Conservation (phyloP, 176 grass and related monocot species). For the Elymus sibiricus region DNA sequence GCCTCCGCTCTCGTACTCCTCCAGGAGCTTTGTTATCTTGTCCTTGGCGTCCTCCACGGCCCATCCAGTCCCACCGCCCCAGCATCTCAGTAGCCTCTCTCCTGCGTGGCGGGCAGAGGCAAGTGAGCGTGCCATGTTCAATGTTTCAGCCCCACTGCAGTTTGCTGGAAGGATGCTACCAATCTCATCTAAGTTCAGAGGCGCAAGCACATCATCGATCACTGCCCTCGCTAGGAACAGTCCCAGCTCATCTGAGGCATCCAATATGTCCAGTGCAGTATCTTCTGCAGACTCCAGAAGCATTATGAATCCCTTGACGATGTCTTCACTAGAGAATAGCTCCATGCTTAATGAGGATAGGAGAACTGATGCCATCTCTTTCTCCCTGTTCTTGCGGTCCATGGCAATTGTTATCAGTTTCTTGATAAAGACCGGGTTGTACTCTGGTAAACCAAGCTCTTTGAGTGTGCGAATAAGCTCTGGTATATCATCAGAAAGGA, state of each 20-base stretch:
- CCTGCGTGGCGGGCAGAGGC: constrained; percentile 78
- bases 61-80: constrained; percentile 83
- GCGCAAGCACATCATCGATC: constrained; percentile 88
- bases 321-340: constrained; percentile 77
- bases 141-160: constrained; percentile 70
- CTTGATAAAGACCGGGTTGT: constrained; percentile 85
- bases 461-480: constrained; percentile 75
- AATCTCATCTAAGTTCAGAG: constrained; percentile 91
- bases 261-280: constrained; percentile 85
- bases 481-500: constrained; percentile 81
- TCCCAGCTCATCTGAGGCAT: constrained; percentile 84
- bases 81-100: constrained; percentile 95
- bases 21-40: constrained; percentile 89
- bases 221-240: constrained; percentile 90
- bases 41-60: constrained; percentile 88
- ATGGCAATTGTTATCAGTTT: constrained; percentile 88
- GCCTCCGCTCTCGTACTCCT: constrained; percentile 84
- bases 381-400: constrained; percentile 96
- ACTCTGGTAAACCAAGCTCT: constrained; percentile 68
- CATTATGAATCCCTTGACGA: constrained; percentile 81
- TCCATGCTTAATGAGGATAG: constrained; percentile 86
- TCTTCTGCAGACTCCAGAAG: constrained; percentile 96
- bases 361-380: constrained; percentile 90
- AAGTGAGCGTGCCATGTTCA: constrained; percentile 75
- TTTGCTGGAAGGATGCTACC: constrained; percentile 68